Evolutionary conservation across 306 rosid genomes (phyloP), one percentile per base, ranked within the genome.

Genomic region (Quercus dentata): DNA sequence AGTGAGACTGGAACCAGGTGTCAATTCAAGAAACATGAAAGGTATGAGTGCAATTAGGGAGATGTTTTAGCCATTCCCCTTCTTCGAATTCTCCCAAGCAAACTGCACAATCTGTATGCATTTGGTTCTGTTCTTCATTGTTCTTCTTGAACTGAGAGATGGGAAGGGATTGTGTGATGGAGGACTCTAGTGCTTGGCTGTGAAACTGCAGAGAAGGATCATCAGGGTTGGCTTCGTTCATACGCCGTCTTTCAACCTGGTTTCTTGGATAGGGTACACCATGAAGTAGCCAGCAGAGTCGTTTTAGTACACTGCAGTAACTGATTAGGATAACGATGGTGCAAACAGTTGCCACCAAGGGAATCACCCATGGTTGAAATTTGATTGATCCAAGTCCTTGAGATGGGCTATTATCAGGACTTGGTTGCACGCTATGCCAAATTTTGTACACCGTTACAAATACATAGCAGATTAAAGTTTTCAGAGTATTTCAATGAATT

Each of bases 71-170:
- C 90, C 82, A 74, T 44, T 89, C 92, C 25, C 88, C 90, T 78
- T 88, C 90, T 71, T 92, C 88, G 46, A 86, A 87, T 73, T 90
- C 94, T 5, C 82, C 94, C 28, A 89, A 72, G 76, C 94, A 90
- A 77, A 89, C 85, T 5, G 89, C 83, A 54, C 91, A 88, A 7
- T 87, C 92, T 44, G 9, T 65, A 33, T 70, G 73, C 21, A 28
- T 78, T 18, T 56, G 6, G 64, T 14, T 81, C 15, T 63, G 23
- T 57, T 77, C 80, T 74, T 63, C 83, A 1, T 69, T 87, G 31
- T 65, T 85, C 64, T 83, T 77, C 89, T 85, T 80, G 54, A 84
- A 90, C 79, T 78, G 82, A 27, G 78, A 69, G 13, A 73, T 28
- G 0, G 87, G 94, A 33, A 91, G 84, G 69, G 85, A 61, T 6